Percentiles rank a stretch among this genome's conserved stretches.
phyloP scores from a whole-genome alignment of 805 yeast species.

The Zygosaccharomyces kombuchaensis region DNA sequence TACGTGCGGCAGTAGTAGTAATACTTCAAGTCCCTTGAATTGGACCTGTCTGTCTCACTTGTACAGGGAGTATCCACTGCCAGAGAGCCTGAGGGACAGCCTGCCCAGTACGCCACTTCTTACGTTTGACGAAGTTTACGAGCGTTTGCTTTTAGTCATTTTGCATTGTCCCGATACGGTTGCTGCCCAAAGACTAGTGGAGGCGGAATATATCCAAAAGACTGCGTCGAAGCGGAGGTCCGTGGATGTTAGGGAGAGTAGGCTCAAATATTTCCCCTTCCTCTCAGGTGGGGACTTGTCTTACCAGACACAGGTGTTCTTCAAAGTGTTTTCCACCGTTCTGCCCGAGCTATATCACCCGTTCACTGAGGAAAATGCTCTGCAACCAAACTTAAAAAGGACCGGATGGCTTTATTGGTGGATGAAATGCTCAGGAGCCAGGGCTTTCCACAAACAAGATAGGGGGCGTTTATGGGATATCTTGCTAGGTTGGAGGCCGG shows the following conservation, averaged over 20 bases:
- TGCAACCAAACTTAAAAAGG: slow-evolving; percentile 49
- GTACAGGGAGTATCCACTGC: slow-evolving; percentile 32
- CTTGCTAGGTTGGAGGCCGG: slow-evolving; percentile 69
- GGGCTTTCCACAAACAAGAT: slow-evolving; percentile 75
- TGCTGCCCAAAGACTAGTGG: slow-evolving; percentile 22
- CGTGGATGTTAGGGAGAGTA: slow-evolving; percentile 8
- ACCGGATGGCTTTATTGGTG: slow-evolving; percentile 95
- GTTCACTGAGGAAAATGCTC: slow-evolving; percentile 74
- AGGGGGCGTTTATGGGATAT: slow-evolving; percentile 89
- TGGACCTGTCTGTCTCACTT: slow-evolving; percentile 17
- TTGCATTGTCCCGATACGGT: slow-evolving; percentile 62
- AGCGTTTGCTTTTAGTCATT: slow-evolving; percentile 68
- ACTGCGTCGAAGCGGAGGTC: slow-evolving; percentile 6
- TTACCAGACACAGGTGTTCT: slow-evolving; percentile 41
- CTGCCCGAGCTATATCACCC: slow-evolving; percentile 74
- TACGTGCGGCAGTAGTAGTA: slow-evolving; percentile 1
- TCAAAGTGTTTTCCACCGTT: slow-evolving; percentile 55
- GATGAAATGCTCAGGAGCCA: slow-evolving; percentile 86
- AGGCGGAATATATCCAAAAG: slow-evolving; percentile 9
- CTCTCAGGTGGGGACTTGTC: slow-evolving; percentile 34
- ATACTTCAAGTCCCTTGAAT: slow-evolving; percentile 1
- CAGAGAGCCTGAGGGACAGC: slow-evolving; percentile 18
- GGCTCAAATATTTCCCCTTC: slow-evolving; percentile 30
- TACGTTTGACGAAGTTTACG: slow-evolving; percentile 66
- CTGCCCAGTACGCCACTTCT: slow-evolving; percentile 33